These are phyloP conservation scores for Ustilago hordei DNA, from an alignment of 1,284 basidiomycete species.

Conservation along the genomic window DNA sequence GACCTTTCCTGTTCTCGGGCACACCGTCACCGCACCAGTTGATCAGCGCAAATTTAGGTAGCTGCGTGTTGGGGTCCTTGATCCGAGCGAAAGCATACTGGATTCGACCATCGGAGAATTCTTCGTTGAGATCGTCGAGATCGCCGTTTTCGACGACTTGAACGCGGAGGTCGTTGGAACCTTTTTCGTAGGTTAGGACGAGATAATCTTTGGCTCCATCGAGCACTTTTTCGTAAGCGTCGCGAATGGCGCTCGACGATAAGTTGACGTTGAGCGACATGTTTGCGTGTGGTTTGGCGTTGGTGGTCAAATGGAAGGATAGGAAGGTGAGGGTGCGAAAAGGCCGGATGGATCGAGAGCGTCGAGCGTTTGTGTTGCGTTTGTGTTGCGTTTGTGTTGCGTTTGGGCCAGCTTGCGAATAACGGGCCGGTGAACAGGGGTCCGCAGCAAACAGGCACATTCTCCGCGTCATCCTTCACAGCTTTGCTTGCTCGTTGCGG, in stretches of 20 bases:
- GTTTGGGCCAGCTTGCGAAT: slow-evolving; percentile 1
- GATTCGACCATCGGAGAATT: slow-evolving; percentile 93
- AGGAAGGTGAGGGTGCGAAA: neutral
- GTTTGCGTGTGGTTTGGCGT: neutral
- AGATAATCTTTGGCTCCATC: slow-evolving; percentile 81
- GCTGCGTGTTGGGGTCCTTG: slow-evolving; percentile 85
- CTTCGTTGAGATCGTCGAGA: slow-evolving; percentile 89
- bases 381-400: neutral
- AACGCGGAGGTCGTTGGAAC: slow-evolving; percentile 88
- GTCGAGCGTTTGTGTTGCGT: neutral
- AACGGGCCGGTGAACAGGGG: neutral
- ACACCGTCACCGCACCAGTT: slow-evolving; percentile 89
- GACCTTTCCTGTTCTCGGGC: slow-evolving; percentile 88
- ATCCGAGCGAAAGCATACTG: slow-evolving; percentile 94
- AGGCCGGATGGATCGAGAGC: neutral
- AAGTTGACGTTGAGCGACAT: slow-evolving; percentile 73
- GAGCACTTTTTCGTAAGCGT: slow-evolving; percentile 67
- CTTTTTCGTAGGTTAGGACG: slow-evolving; percentile 86
- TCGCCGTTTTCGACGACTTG: slow-evolving; percentile 77
- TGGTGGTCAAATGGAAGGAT: neutral
- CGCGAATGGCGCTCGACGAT: slow-evolving; percentile 77
- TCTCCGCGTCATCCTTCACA: neutral
- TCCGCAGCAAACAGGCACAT: neutral
- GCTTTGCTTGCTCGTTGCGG: neutral
- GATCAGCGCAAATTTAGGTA: slow-evolving; percentile 91